Base-by-base conservation (phyloP, 1,284 basidiomycete species). In the Pseudozyma tsukubaensis region DNA sequence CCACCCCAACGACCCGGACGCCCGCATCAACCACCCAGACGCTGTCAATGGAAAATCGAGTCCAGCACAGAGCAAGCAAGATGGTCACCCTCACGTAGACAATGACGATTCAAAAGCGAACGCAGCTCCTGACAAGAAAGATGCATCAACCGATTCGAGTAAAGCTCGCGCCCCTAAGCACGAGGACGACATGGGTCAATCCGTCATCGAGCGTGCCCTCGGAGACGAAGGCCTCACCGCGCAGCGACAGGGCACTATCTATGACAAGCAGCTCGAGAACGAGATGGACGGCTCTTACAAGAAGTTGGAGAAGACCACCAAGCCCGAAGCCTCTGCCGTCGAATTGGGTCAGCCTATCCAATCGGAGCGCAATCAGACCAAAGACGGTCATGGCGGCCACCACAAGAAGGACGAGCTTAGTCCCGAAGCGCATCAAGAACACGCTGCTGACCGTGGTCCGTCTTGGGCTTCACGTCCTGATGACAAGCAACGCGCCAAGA, bases 401-500 rank as follows among this genome's bases (percentile, higher is more conserved):
- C 11, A 36, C 6, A 42, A 47, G 13, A 42, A 60, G 11, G 39
- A 56, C 4, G 39, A 65, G 21, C 42, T 52, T 16, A 47, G 39
- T 51, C 19, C 43, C 12, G 50, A 63, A 24, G 71, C 65, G 0
- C 65, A 73, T 51, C 71, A 68, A 36, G 29, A 48, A 7, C 67
- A 71, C 21, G 63, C 62, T 13, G 72, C 70, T 51, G 55, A 74
- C 14, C 67, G 74, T 16, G 78, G 78, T 44, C 77, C 78, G 12
- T 72, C 72, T 1, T 80, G 77, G 77, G 78, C 77, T 9, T 73
- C 69, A 12, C 69, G 77, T 39, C 78, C 78, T 1, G 67, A 78
- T 43, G 74, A 79, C 40, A 64, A 51, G 51, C 78, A 80, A 42
- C 70, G 78, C 34, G 66, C 72, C 49, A 79, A 77, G 50, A 71